A percentile compares a stretch with the other conserved stretches of the same genome.
Evolutionary conservation across 441 rosid genomes (phyloP).

Genomic region (Macaranga tanarius): DNA sequence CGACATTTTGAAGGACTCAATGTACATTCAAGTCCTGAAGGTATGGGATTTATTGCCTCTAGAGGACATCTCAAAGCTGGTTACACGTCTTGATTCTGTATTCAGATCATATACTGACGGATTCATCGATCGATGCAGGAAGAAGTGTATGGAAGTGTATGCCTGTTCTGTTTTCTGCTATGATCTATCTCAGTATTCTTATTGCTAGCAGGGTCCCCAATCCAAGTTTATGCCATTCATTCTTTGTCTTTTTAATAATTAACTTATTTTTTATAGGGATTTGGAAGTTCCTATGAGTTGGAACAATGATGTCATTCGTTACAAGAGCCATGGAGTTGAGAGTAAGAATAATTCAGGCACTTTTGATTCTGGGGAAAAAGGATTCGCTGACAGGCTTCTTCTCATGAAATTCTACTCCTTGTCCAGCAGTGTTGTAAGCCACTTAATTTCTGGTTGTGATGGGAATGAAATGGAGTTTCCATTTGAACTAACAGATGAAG

Average conservation of each 20-base stretch:
- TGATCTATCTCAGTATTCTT: too few species aligned
- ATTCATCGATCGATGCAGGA: slow-evolving; percentile 38
- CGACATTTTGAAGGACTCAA: slow-evolving; percentile 38
- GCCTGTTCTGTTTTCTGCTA: slow-evolving; percentile 1
- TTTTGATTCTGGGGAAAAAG: background rate
- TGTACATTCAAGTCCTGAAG: slow-evolving; percentile 42
- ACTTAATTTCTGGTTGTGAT: slow-evolving; percentile 38
- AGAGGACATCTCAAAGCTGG: slow-evolving; percentile 27
- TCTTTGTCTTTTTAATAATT: background rate
- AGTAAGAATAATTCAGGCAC: slow-evolving; percentile 13
- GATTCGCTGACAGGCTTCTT: slow-evolving; percentile 41
- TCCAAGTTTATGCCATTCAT: too few species aligned
- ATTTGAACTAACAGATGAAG: slow-evolving; percentile 46
- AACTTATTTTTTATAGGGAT: slow-evolving; percentile 29
- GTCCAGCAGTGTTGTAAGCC: slow-evolving; percentile 33
- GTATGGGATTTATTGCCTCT: slow-evolving; percentile 49
- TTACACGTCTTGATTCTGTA: slow-evolving; percentile 32
- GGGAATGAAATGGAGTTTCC: slow-evolving; percentile 49
- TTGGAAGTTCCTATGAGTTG: slow-evolving; percentile 52
- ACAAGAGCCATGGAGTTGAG: slow-evolving; percentile 9
- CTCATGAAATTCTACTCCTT: slow-evolving; percentile 53
- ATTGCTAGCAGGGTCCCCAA: background rate
- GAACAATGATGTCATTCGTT: slow-evolving; percentile 27
- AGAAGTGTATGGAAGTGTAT: slow-evolving; percentile 51
- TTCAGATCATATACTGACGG: slow-evolving; percentile 36